Evolutionary conservation across 2,329 filamentous ascomycete species (phyloP).

Genomic region (Microcera coccophila): DNA sequence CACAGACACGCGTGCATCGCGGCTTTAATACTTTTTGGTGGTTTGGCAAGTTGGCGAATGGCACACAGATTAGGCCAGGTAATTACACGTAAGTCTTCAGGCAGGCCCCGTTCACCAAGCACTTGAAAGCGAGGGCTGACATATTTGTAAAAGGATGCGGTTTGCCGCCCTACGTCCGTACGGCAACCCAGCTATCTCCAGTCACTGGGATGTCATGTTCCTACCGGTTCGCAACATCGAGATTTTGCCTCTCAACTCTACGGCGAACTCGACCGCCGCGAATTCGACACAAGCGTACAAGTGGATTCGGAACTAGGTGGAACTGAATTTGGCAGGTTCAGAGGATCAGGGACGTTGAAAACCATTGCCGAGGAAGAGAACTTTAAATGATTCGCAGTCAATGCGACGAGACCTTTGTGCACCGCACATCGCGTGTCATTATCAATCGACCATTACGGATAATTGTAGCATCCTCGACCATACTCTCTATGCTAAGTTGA

Average conservation of each 20-base stretch:
- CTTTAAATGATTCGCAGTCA: too few relatives aligned
- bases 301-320: neutral
- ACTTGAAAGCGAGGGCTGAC: neutral
- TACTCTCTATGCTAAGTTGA: too few relatives aligned
- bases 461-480: too few relatives aligned
- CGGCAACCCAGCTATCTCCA: constrained; percentile 37
- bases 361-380: too few relatives aligned
- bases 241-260: constrained; percentile 31
- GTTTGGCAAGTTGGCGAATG: constrained; percentile 42
- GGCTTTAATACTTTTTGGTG: constrained; percentile 37
- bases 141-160: constrained; percentile 32
- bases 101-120: neutral
- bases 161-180: constrained; percentile 41
- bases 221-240: constrained; percentile 31
- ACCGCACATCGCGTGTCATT: too few relatives aligned
- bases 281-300: neutral
- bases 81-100: constrained; percentile 37
- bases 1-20: constrained; percentile 32
- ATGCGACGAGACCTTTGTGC: too few relatives aligned
- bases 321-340: too few relatives aligned
- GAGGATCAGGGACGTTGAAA: too few relatives aligned
- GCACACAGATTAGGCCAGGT: constrained; percentile 37
- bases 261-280: constrained; percentile 22
- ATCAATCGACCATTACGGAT: too few relatives aligned
- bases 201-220: constrained; percentile 41